Evolutionary conservation across 106 monocot species (phyloP), one percentile per base, ranked within the genome.

Genomic region (Apostasia ramifera): DNA sequence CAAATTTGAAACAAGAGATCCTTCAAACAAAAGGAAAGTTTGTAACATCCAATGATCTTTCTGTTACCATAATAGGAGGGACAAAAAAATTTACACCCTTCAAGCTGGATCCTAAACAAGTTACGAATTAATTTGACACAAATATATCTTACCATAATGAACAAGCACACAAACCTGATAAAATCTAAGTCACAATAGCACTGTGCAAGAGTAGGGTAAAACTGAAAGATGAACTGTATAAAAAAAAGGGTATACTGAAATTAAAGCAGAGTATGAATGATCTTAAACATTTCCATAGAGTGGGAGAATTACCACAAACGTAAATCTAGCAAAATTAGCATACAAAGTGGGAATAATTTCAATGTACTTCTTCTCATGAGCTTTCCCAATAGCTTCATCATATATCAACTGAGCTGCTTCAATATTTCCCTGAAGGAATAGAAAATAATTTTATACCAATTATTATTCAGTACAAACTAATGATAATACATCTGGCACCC

Each of bases 321-420:
- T 82, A 63, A 94, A 91, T 61, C 65, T 78, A 69, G 94, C 87
- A 83, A 88, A 94, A 74, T 80, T 83, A 12, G 55, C 41, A 71
- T 85, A 90, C 9, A 94, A 63, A 74, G 70, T 45, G 65, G 83
- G 55, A 71, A 90, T 47, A 44, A 81, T 61, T 37, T 88, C 26
- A 14, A 75, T 3, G 43, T 78, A 77, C 66, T 87, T 60, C 59
- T 81, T 83, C 67, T 83, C 73, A 77, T 82, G 71, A 48, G 87
- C 87, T 72, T 73, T 49, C 70, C 77, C 73, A 63, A 94, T 86
- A 71, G 84, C 94, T 68, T 78, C 88, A 41, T 88, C 87, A 78
- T 90, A 94, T 78, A 94, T 81, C 64, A 46, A 53, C 14, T 38
- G 77, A 75, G 84, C 90, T 41, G 79, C 82, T 70, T 81, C 79